Evolutionary conservation across 495 filamentous ascomycete species (phyloP).

Genomic region (Neurospora sp.): DNA sequence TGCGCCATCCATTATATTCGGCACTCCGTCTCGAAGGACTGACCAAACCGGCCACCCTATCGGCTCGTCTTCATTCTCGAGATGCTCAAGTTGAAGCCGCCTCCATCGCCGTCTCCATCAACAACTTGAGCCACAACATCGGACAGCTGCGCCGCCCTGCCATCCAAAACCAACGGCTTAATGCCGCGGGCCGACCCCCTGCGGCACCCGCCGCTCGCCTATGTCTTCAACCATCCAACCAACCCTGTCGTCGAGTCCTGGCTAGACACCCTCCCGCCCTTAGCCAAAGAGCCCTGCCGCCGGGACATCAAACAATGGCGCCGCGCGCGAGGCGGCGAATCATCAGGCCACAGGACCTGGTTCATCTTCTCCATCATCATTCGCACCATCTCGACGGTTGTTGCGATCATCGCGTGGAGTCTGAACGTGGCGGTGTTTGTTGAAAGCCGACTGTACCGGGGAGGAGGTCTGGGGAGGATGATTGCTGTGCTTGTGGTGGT

Average conservation of each 20-base stretch:
- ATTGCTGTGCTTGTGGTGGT: constrained; percentile 4
- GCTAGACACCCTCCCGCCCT: constrained; percentile 14
- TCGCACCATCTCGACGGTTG: constrained; percentile 6
- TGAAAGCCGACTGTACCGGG: background rate
- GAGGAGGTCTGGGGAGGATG: background rate
- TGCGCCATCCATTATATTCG: background rate
- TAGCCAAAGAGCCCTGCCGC: constrained; percentile 9
- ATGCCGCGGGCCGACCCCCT: background rate
- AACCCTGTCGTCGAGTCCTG: constrained; percentile 15
- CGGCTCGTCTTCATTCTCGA: background rate
- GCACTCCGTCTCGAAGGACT: background rate
- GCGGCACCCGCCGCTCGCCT: background rate
- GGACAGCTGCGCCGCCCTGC: background rate
- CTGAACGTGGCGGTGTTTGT: constrained; percentile 3
- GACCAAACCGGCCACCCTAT: background rate
- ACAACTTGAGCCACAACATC: background rate
- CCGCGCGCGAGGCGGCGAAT: background rate
- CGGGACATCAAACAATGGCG: constrained; percentile 9
- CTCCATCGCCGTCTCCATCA: background rate
- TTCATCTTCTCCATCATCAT: constrained; percentile 10
- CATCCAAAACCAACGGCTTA: background rate
- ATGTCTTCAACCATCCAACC: background rate
- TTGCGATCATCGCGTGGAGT: constrained; percentile 4
- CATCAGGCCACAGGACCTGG: background rate
- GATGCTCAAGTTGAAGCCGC: background rate